Evolutionary conservation across 2,329 filamentous ascomycete species (phyloP).

Genomic region (Cladosporium sphaerospermum): DNA sequence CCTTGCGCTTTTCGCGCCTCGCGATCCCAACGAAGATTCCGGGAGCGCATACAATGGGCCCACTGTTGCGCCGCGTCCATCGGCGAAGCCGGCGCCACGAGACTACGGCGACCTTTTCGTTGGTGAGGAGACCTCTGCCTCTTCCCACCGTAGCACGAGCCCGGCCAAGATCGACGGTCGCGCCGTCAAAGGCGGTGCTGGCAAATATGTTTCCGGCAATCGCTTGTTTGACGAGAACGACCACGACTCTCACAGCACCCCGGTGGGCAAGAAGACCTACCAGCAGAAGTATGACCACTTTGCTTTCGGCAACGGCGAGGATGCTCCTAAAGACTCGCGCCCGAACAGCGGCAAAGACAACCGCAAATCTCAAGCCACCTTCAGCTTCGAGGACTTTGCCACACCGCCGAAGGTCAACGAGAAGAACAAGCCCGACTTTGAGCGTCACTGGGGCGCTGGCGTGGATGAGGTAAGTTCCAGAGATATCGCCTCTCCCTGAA

Average conservation of each 20-base stretch:
- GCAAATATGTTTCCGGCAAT: slow-evolving; percentile 47
- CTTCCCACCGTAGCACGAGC: slow-evolving; percentile 26
- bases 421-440: slow-evolving; percentile 61
- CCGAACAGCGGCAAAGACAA: slow-evolving; percentile 26
- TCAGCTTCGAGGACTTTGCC: slow-evolving; percentile 82
- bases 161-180: slow-evolving; percentile 31
- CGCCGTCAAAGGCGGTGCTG: slow-evolving; percentile 43
- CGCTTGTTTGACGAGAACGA: slow-evolving; percentile 54
- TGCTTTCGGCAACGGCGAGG: slow-evolving; percentile 63
- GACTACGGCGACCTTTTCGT: slow-evolving; percentile 65
- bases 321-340: slow-evolving; percentile 24
- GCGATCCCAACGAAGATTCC: slow-evolving; percentile 54
- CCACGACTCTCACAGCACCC: slow-evolving; percentile 30
- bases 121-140: slow-evolving; percentile 37
- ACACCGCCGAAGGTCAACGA: slow-evolving; percentile 71
- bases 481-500: slow-evolving; percentile 15
- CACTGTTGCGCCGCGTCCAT: slow-evolving; percentile 56
- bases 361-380: slow-evolving; percentile 59
- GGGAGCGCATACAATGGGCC: slow-evolving; percentile 39
- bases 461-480: slow-evolving; percentile 52
- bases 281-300: slow-evolving; percentile 81
- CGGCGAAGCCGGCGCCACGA: slow-evolving; percentile 64
- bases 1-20: slow-evolving; percentile 67
- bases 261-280: slow-evolving; percentile 55
- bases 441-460: slow-evolving; percentile 70